Percentiles rank a stretch among this genome's conserved stretches.
Evolutionary conservation across 306 rosid genomes (phyloP).

Genomic region (Casuarina equisetifolia): DNA sequence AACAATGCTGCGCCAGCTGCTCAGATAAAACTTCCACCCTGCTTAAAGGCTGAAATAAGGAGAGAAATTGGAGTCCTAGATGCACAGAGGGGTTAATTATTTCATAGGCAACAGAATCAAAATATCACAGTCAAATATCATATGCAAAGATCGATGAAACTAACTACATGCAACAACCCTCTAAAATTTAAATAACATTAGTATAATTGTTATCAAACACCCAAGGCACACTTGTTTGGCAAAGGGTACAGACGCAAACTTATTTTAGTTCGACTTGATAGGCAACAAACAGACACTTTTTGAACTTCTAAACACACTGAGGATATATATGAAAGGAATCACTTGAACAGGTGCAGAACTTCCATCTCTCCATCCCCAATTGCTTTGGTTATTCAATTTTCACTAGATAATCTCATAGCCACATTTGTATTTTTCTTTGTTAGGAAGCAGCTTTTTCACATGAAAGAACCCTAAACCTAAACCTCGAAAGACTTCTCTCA

Average conservation of each 20-base stretch:
- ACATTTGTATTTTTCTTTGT: not conserved
- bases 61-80: slow-evolving; percentile 80
- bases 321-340: not conserved
- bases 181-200: not conserved
- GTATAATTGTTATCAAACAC: not conserved
- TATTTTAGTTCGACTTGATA: not conserved
- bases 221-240: not conserved
- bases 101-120: slow-evolving; percentile 35
- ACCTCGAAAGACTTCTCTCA: not conserved
- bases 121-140: slow-evolving; percentile 23
- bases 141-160: slow-evolving; percentile 13
- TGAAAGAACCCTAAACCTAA: too few relatives aligned
- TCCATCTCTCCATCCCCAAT: not conserved
- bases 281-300: not conserved
- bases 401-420: not conserved
- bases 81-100: slow-evolving; percentile 61
- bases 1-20: slow-evolving; percentile 84
- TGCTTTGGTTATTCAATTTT: not conserved
- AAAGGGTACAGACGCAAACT: not conserved
- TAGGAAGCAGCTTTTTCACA: not conserved
- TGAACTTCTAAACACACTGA: not conserved
- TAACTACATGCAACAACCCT: not conserved
- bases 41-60: slow-evolving; percentile 77
- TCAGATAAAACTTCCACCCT: slow-evolving; percentile 75
- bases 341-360: not conserved